A percentile compares a stretch with the other conserved stretches of the same genome.
phyloP scores from a whole-genome alignment of 495 filamentous ascomycete species.

The Aspergillus funiculosus region DNA sequence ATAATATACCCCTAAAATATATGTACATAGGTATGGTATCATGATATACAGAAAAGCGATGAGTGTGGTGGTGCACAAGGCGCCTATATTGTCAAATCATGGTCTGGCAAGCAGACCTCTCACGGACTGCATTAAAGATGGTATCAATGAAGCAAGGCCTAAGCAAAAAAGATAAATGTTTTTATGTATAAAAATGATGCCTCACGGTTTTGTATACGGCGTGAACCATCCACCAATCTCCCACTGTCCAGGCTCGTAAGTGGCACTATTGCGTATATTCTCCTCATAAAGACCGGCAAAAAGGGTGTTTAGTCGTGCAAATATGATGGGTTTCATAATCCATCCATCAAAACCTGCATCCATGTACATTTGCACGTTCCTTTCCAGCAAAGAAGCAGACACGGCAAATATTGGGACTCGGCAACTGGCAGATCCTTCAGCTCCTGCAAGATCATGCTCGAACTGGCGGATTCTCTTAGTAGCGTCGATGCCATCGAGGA shows the following conservation, averaged over 20 bases:
- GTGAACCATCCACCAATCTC: conserved; percentile 66
- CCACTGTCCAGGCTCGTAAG: conserved; percentile 61
- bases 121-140: not conserved
- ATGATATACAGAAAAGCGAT: not conserved
- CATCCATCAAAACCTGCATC: conserved; percentile 87
- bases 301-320: conserved; percentile 54
- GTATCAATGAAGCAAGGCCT: not conserved
- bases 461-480: conserved; percentile 75
- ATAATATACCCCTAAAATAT: not conserved
- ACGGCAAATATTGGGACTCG: conserved; percentile 83
- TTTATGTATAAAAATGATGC: not conserved
- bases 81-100: not conserved
- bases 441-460: conserved; percentile 44
- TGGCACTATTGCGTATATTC: conserved; percentile 36
- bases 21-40: conserved; percentile 10
- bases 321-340: conserved; percentile 74
- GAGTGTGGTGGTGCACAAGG: not conserved
- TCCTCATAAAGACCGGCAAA: conserved; percentile 55
- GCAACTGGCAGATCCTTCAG: conserved; percentile 36
- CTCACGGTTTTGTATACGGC: not conserved
- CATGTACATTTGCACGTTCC: conserved; percentile 61
- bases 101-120: not conserved
- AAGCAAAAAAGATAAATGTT: not conserved
- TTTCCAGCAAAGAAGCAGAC: conserved; percentile 77
- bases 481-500: conserved; percentile 79